Percentiles rank a stretch among this genome's conserved stretches.
phyloP scores from a whole-genome alignment of 768 basidiomycete genomes.

The Hemileccinum rubropunctum region DNA sequence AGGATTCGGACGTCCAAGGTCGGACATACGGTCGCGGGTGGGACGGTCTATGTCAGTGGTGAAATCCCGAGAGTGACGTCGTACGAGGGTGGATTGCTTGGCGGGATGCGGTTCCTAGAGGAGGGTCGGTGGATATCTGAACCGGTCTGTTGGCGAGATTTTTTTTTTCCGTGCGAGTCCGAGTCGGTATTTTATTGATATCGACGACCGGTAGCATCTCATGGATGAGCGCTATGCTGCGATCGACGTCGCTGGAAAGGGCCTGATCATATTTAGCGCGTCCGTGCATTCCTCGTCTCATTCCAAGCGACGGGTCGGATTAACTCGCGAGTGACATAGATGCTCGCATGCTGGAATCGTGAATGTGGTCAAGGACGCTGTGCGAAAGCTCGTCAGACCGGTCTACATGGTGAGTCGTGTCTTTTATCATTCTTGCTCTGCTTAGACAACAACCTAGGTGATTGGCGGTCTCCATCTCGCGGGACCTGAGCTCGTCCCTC shows the following conservation, averaged over 20 bases:
- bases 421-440: neutral
- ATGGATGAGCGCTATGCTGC: slow-evolving; percentile 82
- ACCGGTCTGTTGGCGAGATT: slow-evolving; percentile 36
- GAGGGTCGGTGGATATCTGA: slow-evolving; percentile 49
- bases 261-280: slow-evolving; percentile 82
- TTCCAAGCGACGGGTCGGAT: neutral
- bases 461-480: slow-evolving; percentile 86
- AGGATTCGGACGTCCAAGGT: slow-evolving; percentile 54
- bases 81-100: slow-evolving; percentile 67
- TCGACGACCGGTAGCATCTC: slow-evolving; percentile 48
- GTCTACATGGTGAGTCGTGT: slow-evolving; percentile 62
- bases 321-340: slow-evolving; percentile 23
- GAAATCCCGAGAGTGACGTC: slow-evolving; percentile 70
- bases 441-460: slow-evolving; percentile 41
- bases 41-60: slow-evolving; percentile 73
- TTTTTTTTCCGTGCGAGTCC: too few relatives aligned
- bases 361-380: slow-evolving; percentile 75
- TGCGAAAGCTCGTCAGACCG: slow-evolving; percentile 59
- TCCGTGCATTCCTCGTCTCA: slow-evolving; percentile 36
- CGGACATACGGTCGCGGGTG: slow-evolving; percentile 64
- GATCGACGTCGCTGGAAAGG: slow-evolving; percentile 78
- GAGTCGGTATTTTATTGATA: neutral
- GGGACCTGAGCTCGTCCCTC: slow-evolving; percentile 57
- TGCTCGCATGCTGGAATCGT: slow-evolving; percentile 84
- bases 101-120: slow-evolving; percentile 61